phyloP scores from a whole-genome alignment of 148 eudicot species.

The Salicornia ramosissima region DNA sequence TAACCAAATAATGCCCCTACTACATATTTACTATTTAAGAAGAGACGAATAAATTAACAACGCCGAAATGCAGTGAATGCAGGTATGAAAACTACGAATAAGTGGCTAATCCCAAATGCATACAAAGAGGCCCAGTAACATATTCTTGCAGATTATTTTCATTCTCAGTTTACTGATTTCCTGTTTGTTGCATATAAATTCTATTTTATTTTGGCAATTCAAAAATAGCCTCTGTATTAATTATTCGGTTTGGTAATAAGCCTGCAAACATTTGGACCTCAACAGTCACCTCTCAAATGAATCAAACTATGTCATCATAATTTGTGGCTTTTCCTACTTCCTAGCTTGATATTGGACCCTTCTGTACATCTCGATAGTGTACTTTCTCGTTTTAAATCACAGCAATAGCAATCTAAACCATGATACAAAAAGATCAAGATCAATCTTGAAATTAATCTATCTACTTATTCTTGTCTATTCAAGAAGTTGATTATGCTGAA shows the following conservation, averaged over 20 bases:
- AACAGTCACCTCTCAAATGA: neutral
- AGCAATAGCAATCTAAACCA: neutral
- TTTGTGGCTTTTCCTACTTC: neutral
- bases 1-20: too few species aligned
- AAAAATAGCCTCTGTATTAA: neutral
- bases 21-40: too few species aligned
- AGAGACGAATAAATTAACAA: too few species aligned
- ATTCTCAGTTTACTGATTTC: neutral
- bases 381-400: neutral
- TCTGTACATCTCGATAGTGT: neutral
- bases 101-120: neutral
- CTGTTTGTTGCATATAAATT: neutral
- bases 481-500: neutral
- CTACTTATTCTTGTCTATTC: too few species aligned
- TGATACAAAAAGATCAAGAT: neutral
- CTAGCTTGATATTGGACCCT: neutral
- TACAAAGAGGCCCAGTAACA: neutral
- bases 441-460: neutral
- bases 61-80: too few species aligned
- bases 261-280: neutral
- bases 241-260: neutral
- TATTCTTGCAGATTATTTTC: neutral
- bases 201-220: neutral
- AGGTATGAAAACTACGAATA: neutral
- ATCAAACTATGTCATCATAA: neutral